Percentiles rank a stretch among this genome's conserved stretches.
Evolutionary conservation across 2,329 filamentous ascomycete species (phyloP).

Genomic region (Clonostachys rhizophaga): DNA sequence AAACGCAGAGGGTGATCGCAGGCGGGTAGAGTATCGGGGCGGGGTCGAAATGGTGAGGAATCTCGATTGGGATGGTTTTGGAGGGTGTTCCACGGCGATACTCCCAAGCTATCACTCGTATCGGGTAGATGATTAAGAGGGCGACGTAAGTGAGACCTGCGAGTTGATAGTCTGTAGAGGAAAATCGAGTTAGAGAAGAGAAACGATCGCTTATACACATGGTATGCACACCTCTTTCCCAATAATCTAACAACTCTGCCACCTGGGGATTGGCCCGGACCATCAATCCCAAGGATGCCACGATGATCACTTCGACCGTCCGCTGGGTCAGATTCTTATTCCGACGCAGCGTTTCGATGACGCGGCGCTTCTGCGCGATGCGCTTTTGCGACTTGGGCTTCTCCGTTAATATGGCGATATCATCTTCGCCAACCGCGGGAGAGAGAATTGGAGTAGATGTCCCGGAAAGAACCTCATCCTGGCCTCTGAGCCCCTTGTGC

Average conservation of each 20-base stretch:
- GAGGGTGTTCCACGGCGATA: slow-evolving; percentile 31
- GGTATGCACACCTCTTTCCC: slow-evolving; percentile 40
- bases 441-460: slow-evolving; percentile 51
- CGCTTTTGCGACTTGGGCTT: slow-evolving; percentile 9
- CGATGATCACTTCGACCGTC: slow-evolving; percentile 44
- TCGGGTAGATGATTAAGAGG: slow-evolving; percentile 51
- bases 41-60: slow-evolving; percentile 82
- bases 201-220: neutral
- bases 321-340: slow-evolving; percentile 48
- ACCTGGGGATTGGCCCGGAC: slow-evolving; percentile 42
- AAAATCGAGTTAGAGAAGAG: neutral
- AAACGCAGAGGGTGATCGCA: slow-evolving; percentile 69
- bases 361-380: slow-evolving; percentile 8
- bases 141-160: slow-evolving; percentile 25
- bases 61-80: slow-evolving; percentile 33
- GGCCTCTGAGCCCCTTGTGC: slow-evolving; percentile 73
- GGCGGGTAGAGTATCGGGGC: slow-evolving; percentile 87
- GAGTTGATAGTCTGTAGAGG: slow-evolving; percentile 34
- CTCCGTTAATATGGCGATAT: slow-evolving; percentile 15
- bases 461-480: slow-evolving; percentile 48
- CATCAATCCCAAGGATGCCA: slow-evolving; percentile 42
- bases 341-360: slow-evolving; percentile 26
- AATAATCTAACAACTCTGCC: slow-evolving; percentile 35
- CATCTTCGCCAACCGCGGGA: slow-evolving; percentile 38
- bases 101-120: slow-evolving; percentile 49